These are phyloP conservation scores for Metschnikowia proteae DNA, from an alignment of 805 yeast genomes.

Conservation along the genomic window DNA sequence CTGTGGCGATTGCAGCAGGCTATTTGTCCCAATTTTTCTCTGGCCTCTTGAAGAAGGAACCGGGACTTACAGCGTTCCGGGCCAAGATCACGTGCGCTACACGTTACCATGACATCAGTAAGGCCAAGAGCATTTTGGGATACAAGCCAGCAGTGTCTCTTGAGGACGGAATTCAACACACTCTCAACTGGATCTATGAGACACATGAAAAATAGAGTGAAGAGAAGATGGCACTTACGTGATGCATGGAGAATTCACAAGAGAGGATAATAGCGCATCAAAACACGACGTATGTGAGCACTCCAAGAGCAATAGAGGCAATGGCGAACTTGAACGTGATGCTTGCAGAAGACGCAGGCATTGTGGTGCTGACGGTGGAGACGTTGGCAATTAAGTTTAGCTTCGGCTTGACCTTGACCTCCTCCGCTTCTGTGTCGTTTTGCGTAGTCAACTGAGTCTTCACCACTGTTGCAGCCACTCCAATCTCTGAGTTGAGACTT, in stretches of 20 bases:
- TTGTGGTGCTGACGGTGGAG: neutral
- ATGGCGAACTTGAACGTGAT: slow-evolving; percentile 3
- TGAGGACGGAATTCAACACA: slow-evolving; percentile 74
- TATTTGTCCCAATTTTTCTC: slow-evolving; percentile 75
- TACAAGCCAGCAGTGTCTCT: slow-evolving; percentile 76
- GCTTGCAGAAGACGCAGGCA: slow-evolving; percentile 7
- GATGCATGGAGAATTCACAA: too few species aligned
- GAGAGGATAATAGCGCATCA: neutral
- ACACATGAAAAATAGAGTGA: slow-evolving; percentile 19
- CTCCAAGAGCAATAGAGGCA: slow-evolving; percentile 5
- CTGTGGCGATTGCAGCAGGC: slow-evolving; percentile 79
- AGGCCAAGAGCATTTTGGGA: slow-evolving; percentile 75
- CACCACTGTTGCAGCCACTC: slow-evolving; percentile 9
- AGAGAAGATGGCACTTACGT: neutral
- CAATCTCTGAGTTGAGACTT: slow-evolving; percentile 7
- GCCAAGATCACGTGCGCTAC: slow-evolving; percentile 89
- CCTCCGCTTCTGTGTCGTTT: neutral
- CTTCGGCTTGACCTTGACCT: slow-evolving; percentile 5
- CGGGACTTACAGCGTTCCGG: slow-evolving; percentile 94
- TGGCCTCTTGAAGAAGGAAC: slow-evolving; percentile 70
- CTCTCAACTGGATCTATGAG: slow-evolving; percentile 89
- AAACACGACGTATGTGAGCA: slow-evolving; percentile 6
- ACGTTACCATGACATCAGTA: slow-evolving; percentile 87
- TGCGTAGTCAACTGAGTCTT: slow-evolving; percentile 7
- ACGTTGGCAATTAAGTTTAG: slow-evolving; percentile 9